Evolutionary conservation across 495 filamentous ascomycete species (phyloP), one percentile per base, ranked within the genome.

Genomic region (Geoglossum glabrum): DNA sequence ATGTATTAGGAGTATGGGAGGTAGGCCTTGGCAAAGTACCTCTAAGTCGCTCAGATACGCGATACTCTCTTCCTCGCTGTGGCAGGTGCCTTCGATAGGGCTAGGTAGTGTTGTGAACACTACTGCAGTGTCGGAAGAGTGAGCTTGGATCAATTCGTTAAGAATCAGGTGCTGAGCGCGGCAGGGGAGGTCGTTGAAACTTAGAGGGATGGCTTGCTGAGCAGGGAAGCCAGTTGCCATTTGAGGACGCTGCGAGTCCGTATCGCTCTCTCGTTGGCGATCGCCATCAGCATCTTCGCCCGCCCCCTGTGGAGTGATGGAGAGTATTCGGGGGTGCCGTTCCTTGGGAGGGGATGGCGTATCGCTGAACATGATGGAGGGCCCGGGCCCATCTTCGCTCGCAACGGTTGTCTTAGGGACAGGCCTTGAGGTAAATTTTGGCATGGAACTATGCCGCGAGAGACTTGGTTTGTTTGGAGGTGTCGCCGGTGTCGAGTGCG

Each of bases 171-270:
- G 86, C 65, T 88, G 87, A 1, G 85, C 86, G 15, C 84, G 79
- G 60, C 81, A 86, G 0, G 87, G 85, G 0, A 93, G 74, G 64
- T 92, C 85, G 63, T 92, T 92, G 73, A 93, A 92, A 25, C 76
- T 82, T n/a, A 88, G 68, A 5, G 86, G 75, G 19, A 84, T 62
- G 0, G 78, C 74, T 26, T 80, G 78, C 17, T 75, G 75, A 1
- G 68, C 64, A 3, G 76, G 76, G 55, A 71, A 79, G 33, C 77
- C 76, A 9, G 72, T 68, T 33, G 76, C 75, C 62, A 62, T 54
- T 47, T 34, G 28, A 15, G 13, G 25, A 17, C 19, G 54, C 33
- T 23, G 30, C 11, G 19, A 31, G 31, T 15, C 11, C 2, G 23
- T 43, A 19, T 54, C 23, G 31, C 27, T 63, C 27, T 54, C 54